Base-by-base conservation (phyloP, 768 basidiomycete species). In the Pleurotus pulmonarius region DNA sequence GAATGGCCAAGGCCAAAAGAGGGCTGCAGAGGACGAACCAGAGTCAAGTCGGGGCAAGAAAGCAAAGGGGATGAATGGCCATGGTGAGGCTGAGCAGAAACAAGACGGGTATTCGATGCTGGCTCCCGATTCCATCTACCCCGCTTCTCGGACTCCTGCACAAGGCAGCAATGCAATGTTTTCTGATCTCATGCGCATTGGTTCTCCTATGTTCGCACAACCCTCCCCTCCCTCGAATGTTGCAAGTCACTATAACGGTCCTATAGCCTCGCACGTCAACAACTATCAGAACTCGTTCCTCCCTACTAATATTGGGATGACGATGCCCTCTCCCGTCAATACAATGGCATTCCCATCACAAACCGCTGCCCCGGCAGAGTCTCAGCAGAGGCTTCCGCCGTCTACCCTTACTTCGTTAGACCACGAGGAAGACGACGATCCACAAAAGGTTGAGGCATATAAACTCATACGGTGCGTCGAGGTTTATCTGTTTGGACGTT, bases 371-470 rank as follows among this genome's bases (percentile, higher is more conserved):
- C 63, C 60, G 54, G 46, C 58, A 37, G 52, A 72, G 57, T 59
- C 65, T 18, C 73, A 70, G 25, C 78, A 71, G 61, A 71, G 72
- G 46, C 61, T 75, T 25, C 68, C 66, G 16, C 60, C 63, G 38
- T 59, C 54, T 38, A 68, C 63, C 34, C 57, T 64, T 40, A 55
- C 59, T 24, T 65, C 69, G 5, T 56, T 69, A 3, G 83, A 85
- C 18, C 77, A 78, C 16, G 83, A 87, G 22, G 82, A 83, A 0
- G 82, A 86, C 44, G 77, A 83, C 37, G 87, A 91, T 60, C 86
- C 89, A 1, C 89, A 88, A 66, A 84, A 81, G 65, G 75, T 78
- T 11, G 92, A 94, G 65, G 91, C 92, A 0, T 82, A 87, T 62
- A 93, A 92, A 69, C 80, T 94, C 13, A 88, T 93, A 58, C 82